Evolutionary conservation across 179 eudicot species (phyloP).

Genomic region (Heliamphora ciliata): DNA sequence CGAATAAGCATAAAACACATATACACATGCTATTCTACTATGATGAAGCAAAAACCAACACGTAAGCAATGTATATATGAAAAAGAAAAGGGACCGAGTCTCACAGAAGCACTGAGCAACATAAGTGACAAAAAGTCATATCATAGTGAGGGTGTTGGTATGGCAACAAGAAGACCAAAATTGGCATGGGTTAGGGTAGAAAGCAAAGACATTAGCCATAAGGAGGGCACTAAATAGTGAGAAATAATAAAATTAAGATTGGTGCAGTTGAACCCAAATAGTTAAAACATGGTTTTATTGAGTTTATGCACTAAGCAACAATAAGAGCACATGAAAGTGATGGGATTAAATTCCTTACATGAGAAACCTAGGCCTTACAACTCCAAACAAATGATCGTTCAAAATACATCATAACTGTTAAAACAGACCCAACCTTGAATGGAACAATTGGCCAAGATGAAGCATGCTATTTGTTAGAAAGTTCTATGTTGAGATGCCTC

Average conservation of each 20-base stretch:
- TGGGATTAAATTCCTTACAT: conserved; percentile 39
- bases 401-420: conserved; percentile 18
- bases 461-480: background rate
- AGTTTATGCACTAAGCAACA: background rate
- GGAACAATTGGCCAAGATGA: conserved; percentile 8
- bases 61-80: too few relatives aligned
- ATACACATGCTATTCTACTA: too few relatives aligned
- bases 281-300: background rate
- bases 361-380: conserved; percentile 77
- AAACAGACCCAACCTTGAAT: conserved; percentile 1
- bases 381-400: conserved; percentile 98
- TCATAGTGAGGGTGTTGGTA: background rate
- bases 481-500: background rate
- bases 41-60: too few relatives aligned
- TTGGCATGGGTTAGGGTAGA: background rate
- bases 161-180: background rate
- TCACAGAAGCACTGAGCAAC: too few relatives aligned
- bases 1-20: too few relatives aligned
- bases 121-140: background rate
- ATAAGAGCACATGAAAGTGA: background rate
- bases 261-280: background rate
- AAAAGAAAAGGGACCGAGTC: too few relatives aligned
- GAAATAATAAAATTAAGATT: background rate
- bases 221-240: background rate
- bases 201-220: background rate